These are phyloP conservation scores for Tilletiaria anomala DNA, from an alignment of 1,284 basidiomycete species.

Conservation along the genomic window DNA sequence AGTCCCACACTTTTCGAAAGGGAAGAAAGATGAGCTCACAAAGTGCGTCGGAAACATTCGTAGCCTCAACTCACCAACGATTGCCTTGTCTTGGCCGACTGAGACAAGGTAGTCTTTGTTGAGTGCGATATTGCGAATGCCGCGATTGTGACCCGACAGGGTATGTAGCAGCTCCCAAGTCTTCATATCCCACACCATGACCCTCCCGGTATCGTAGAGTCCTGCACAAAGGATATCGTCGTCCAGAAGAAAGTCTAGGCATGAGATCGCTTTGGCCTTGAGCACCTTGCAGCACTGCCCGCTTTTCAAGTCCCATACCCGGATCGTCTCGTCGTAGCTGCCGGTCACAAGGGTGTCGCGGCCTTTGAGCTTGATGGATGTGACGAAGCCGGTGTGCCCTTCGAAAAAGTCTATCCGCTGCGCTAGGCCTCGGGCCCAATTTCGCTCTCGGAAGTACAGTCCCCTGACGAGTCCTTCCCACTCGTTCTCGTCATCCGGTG, in stretches of 20 bases:
- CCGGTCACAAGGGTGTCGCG: constrained; percentile 57
- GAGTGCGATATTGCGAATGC: constrained; percentile 70
- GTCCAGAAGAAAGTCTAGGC: constrained; percentile 68
- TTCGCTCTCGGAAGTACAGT: constrained; percentile 65
- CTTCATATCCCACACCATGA: constrained; percentile 16
- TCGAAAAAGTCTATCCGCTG: constrained; percentile 61
- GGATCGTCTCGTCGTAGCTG: constrained; percentile 58
- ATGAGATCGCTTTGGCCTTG: constrained; percentile 73
- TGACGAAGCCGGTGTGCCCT: constrained; percentile 77
- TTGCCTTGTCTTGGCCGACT: constrained; percentile 69
- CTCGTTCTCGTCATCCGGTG: constrained; percentile 8
- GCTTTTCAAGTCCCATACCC: constrained; percentile 43
- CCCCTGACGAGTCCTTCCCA: constrained; percentile 59
- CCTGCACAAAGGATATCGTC: constrained; percentile 81
- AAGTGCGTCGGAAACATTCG: neutral
- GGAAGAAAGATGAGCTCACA: neutral
- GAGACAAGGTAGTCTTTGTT: constrained; percentile 71
- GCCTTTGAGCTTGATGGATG: constrained; percentile 61
- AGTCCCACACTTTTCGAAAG: constrained; percentile 51
- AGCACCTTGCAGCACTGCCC: constrained; percentile 64
- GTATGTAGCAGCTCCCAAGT: constrained; percentile 45
- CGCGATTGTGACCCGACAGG: constrained; percentile 51
- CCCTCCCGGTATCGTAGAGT: constrained; percentile 68
- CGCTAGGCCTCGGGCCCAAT: constrained; percentile 54
- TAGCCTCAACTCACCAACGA: constrained; percentile 45